Evolutionary conservation across 2,329 filamentous ascomycete genomes (phyloP).

Genomic region (Aspergillus amoenus): DNA sequence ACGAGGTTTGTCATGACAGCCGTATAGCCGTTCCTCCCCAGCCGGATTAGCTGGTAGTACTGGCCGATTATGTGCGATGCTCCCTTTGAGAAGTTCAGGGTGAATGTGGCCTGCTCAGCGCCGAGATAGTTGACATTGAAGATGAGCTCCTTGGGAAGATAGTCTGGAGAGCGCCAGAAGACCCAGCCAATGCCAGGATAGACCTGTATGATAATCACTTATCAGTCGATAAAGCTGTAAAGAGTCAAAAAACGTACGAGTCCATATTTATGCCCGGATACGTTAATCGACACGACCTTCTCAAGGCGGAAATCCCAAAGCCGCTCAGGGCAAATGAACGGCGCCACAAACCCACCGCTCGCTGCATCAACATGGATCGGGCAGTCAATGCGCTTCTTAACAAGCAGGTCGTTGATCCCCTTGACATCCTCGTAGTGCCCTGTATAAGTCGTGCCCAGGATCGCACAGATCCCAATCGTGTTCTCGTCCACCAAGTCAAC

Average conservation of each 20-base stretch:
- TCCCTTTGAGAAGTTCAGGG: slow-evolving; percentile 70
- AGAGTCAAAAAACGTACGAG: slow-evolving; percentile 38
- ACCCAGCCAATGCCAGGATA: slow-evolving; percentile 71
- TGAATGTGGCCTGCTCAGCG: slow-evolving; percentile 69
- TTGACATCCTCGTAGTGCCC: slow-evolving; percentile 73
- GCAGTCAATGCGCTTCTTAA: slow-evolving; percentile 42
- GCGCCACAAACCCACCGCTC: slow-evolving; percentile 44
- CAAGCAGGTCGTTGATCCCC: slow-evolving; percentile 64
- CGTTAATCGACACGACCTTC: slow-evolving; percentile 59
- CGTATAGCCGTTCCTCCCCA: slow-evolving; percentile 66
- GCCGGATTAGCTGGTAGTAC: slow-evolving; percentile 71
- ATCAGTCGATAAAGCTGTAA: background rate
- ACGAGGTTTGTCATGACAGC: slow-evolving; percentile 74
- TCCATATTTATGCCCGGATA: slow-evolving; percentile 47
- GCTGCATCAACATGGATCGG: slow-evolving; percentile 57
- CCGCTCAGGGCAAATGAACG: slow-evolving; percentile 39
- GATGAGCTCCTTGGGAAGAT: slow-evolving; percentile 65
- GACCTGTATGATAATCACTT: too few relatives aligned
- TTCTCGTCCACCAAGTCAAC: slow-evolving; percentile 71
- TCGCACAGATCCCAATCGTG: slow-evolving; percentile 74
- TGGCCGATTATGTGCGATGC: slow-evolving; percentile 69
- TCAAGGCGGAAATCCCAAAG: slow-evolving; percentile 29
- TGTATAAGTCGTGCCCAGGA: slow-evolving; percentile 70
- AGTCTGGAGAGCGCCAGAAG: slow-evolving; percentile 65
- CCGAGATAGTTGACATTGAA: slow-evolving; percentile 72